phyloP scores from a whole-genome alignment of 2,329 filamentous ascomycete genomes.

The Biscogniauxia sp. region DNA sequence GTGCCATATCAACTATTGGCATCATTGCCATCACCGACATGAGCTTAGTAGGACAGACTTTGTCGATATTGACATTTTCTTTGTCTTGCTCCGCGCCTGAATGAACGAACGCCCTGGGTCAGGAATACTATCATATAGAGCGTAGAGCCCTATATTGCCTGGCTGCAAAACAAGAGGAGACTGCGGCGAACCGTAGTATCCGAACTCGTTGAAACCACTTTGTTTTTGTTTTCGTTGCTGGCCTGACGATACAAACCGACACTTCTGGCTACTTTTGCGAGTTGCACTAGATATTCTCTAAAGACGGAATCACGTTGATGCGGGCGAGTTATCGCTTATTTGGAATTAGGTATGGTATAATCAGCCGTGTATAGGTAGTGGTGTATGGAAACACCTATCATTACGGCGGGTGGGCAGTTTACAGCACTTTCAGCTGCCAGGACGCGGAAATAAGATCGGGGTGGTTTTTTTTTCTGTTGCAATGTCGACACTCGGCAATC shows the following conservation, averaged over 20 bases:
- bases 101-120: too few relatives aligned
- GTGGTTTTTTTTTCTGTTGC: too few relatives aligned
- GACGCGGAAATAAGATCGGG: neutral
- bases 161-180: too few relatives aligned
- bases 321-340: neutral
- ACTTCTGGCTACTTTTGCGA: neutral
- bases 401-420: neutral
- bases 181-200: too few relatives aligned
- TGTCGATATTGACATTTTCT: neutral
- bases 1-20: neutral
- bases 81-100: too few relatives aligned
- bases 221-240: too few relatives aligned
- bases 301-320: neutral
- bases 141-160: too few relatives aligned
- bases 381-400: neutral
- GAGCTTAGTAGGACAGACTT: neutral
- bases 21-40: neutral
- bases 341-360: neutral
- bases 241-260: neutral
- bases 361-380: neutral
- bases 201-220: too few relatives aligned
- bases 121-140: too few relatives aligned
- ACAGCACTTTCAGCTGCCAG: neutral
- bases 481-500: neutral
- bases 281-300: neutral